Evolutionary conservation across 208 protist species (phyloP), one percentile per base, ranked within the genome.

Genomic region (Acanthamoeba rhysodes): DNA sequence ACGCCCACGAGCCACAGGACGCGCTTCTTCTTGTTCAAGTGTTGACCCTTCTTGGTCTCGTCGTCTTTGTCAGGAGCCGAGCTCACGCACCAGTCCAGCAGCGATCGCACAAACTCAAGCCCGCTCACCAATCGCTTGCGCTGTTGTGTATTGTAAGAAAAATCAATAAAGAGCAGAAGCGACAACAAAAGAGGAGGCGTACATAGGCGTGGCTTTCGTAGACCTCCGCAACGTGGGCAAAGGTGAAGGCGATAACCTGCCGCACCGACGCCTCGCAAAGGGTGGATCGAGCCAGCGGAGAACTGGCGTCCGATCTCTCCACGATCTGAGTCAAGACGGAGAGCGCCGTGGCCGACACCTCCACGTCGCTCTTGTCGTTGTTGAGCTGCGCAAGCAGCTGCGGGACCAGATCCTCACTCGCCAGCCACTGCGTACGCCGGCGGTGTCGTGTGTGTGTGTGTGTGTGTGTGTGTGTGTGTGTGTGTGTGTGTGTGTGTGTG

Each of bases 301-400:
- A 78, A n/a, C 29, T 48, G 37, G 32, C 70, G 37, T 34, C 32
- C 32, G 70, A 78, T 45, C 70, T 8, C 37, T 78, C 70, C 29
- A 78, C 70, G 37, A 78, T 16, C 16, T 78, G 22, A 8, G 70
- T 78, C n/a, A 78, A n/a, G 16, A 78, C 37, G 70, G n/a, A 45
- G 22, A 78, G 70, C 7, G 70, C 70, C 5, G 70, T 78, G 37
- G 29, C 70, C 14, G 70, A 6, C 9, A 34, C 37, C 12, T 34
- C 70, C n/a, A 48, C 29, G 70, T n/a, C 37, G n/a, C 7, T 1
- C 70, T 78, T 41, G 37, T 41, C 29, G 66, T 72, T 72, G 29
- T 72, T 34, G 70, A 78, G 70, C 70, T 41, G 70, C n/a, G 70
- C n/a, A 41, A 78, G 70, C 37, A 78, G 70, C 37, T 27, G 37